Evolutionary conservation across 768 basidiomycete species (phyloP), one percentile per base, ranked within the genome.

Genomic region (Glaciozyma martinii): DNA sequence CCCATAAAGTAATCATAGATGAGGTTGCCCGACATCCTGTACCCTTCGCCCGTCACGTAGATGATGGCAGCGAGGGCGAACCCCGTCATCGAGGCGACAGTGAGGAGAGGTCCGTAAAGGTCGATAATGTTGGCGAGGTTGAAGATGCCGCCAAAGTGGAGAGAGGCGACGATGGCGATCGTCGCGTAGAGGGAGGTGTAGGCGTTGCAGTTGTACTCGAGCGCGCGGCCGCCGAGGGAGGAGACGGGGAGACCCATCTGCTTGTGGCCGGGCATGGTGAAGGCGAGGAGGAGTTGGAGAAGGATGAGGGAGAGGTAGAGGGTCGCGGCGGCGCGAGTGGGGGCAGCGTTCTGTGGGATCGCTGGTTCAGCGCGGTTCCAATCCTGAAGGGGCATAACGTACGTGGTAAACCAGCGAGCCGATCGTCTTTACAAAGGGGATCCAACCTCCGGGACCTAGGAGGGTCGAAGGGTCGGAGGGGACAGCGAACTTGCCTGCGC

Each of bases 191-290:
- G 82, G 67, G 84, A 92, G 63, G 80, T 80, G 53, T 93, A 81
- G 23, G 91, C 94, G 76, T 98, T 98, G 83, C 94, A 98, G 78
- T 95, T 90, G 82, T 98, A 98, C 79, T 83, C 86, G 74, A 98
- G 82, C 25, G 88, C 86, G 77, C 89, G 88, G 82, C 97, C 95
- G 72, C 85, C 83, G 63, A 95, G 82, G 0, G 93, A 97, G 16
- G 93, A 89, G 29, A 99, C 92, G 0, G 95, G 95, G 57, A 98
- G 88, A 66, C 95, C 92, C 76, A 94, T 87, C 77, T 98, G 95
- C 76, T 82, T 78, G 77, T 87, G 90, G 29, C 95, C 95, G 25
- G 95, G 94, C 75, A 98, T 82, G 68, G 93, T 78, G 80, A 85
- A 86, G 9, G 90, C 95, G 61, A 98, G 84, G 75, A 89, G 81